Base-by-base conservation (phyloP, 1,284 basidiomycete species). In the Moesziomyces parantarcticus region DNA sequence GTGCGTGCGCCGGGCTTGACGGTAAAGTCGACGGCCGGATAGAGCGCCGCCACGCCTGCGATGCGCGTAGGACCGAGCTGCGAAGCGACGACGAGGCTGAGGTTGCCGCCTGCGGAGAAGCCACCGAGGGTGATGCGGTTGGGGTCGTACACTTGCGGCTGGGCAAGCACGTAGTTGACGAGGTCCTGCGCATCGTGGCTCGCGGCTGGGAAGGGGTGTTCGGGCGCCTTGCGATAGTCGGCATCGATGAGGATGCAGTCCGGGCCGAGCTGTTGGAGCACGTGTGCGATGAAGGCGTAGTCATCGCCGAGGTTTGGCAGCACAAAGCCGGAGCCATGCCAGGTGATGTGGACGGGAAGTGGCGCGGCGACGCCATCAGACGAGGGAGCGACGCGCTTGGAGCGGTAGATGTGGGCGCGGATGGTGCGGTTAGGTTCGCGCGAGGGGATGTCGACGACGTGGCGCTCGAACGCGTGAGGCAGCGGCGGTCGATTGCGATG, bases 141-240 rank as follows among this genome's bases (percentile, higher is more conserved):
- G 0, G 52, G 23, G 29, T 79, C 73, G 32, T 65, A 79, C 13
- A 63, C 41, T 5, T 72, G 20, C 1, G 65, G 69, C 40, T 76
- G 66, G 10, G 66, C 34, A 18, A 73, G 51, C 9, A 77, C 48
- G 55, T 67, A 73, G 32, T 50, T 52, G 48, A 73, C 52, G 10
- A 66, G 58, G 34, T 81, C 77, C 22, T 73, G 60, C 1, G 64
- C 64, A 48, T 81, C 76, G 23, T 75, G 58, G 16, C 56, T 46
- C 36, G 71, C 63, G 25, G 67, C 76, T 0, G 80, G 80, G 52
- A 75, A 79, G 10, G 80, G 80, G 39, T 75, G 53, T 60, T 79
- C 78, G 22, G 80, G 80, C 13, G 77, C 71, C 49, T 82, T 82
- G 54, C 80, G 79, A 41, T 82, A 82, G 47, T 79, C 79, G 39